phyloP scores from a whole-genome alignment of 2,329 filamentous ascomycete species.

The Ceratocystis smalleyi region DNA sequence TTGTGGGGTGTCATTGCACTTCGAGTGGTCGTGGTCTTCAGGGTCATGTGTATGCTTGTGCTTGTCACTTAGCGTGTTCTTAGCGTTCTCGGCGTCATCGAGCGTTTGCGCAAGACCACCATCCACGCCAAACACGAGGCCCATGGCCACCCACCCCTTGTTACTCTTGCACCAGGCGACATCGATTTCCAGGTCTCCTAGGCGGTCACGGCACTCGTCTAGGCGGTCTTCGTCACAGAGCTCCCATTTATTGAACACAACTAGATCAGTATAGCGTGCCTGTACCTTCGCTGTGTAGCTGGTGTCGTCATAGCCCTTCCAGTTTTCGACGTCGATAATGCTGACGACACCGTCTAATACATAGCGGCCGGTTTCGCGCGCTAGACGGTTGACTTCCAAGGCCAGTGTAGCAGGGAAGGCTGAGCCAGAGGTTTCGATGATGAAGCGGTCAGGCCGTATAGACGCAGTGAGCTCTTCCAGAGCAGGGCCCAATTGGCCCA shows the following conservation, averaged over 20 bases:
- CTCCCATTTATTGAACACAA: constrained; percentile 93
- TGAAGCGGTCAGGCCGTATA: constrained; percentile 58
- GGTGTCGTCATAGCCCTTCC: constrained; percentile 82
- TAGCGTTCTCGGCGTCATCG: constrained; percentile 28
- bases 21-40: constrained; percentile 23
- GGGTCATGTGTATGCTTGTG: constrained; percentile 24
- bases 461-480: constrained; percentile 53
- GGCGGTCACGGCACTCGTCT: constrained; percentile 61
- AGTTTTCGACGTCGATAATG: constrained; percentile 90
- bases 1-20: constrained; percentile 27
- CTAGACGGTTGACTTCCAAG: constrained; percentile 73
- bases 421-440: constrained; percentile 83
- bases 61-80: constrained; percentile 17
- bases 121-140: constrained; percentile 77
- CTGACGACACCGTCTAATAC: constrained; percentile 74
- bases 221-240: constrained; percentile 53
- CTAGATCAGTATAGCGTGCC: constrained; percentile 75
- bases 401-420: constrained; percentile 81
- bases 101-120: constrained; percentile 51
- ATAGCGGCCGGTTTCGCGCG: constrained; percentile 52
- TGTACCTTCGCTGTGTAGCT: constrained; percentile 79
- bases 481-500: constrained; percentile 73
- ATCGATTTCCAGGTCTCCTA: constrained; percentile 68
- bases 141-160: constrained; percentile 60
- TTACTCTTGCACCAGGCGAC: constrained; percentile 73